These are phyloP conservation scores for Phytophthora brassicae DNA, from an alignment of 352 stramenopile genomes.

Conservation along the genomic window DNA sequence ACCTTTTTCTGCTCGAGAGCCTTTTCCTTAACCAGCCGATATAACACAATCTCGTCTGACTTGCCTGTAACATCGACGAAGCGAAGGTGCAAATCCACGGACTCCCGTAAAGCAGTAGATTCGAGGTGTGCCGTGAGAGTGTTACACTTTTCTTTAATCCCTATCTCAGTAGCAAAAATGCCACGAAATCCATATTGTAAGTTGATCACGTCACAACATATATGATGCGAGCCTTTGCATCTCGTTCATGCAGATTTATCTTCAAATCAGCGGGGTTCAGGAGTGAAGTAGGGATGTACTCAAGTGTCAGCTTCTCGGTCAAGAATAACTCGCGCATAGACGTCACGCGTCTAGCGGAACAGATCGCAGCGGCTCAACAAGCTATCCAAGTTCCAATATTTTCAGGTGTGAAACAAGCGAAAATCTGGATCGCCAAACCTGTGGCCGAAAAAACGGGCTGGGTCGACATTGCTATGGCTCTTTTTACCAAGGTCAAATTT, in stretches of 20 bases:
- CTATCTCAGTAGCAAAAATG: slow-evolving; percentile 14
- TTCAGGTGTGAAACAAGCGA: no score
- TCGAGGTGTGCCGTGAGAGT: slow-evolving; percentile 8
- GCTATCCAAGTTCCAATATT: no score
- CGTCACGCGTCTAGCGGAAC: no score
- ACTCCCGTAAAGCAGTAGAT: slow-evolving; percentile 3
- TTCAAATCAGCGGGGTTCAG: slow-evolving; percentile 11
- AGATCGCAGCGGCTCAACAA: no score
- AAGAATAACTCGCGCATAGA: no score
- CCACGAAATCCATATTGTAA: slow-evolving; percentile 10
- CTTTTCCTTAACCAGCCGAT: slow-evolving; percentile 20
- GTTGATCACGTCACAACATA: slow-evolving; percentile 20
- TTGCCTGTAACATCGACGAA: slow-evolving; percentile 1
- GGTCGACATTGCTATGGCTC: no score
- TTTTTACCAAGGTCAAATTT: no score
- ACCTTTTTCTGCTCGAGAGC: slow-evolving; percentile 24
- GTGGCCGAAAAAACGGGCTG: no score
- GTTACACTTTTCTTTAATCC: slow-evolving; percentile 11
- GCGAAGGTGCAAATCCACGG: slow-evolving; percentile 9
- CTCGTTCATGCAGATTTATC: slow-evolving; percentile 19
- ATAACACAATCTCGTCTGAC: slow-evolving; percentile 7
- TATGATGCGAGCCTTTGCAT: slow-evolving; percentile 26
- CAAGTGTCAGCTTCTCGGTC: no score
- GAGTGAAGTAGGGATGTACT: no score
- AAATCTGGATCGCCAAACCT: no score